Evolutionary conservation across 257 asterid species (phyloP).

Genomic region (Fraxinus quadrangulata): DNA sequence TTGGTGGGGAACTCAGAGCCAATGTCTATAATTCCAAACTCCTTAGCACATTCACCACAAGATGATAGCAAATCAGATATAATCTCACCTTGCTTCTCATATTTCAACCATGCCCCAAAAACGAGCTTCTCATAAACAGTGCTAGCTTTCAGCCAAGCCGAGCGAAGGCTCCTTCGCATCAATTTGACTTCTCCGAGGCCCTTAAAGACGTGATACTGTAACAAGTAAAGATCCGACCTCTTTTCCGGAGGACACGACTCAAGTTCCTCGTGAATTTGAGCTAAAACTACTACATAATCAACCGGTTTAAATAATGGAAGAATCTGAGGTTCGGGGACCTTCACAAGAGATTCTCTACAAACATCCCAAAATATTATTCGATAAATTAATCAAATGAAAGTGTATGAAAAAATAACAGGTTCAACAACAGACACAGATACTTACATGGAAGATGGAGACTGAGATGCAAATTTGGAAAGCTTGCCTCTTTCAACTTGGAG

Average conservation of each 20-base stretch:
- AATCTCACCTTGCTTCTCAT: constrained; percentile 85
- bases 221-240: constrained; percentile 68
- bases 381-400: constrained; percentile 17
- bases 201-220: constrained; percentile 92
- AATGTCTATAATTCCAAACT: constrained; percentile 67
- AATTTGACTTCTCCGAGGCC: constrained; percentile 90
- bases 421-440: constrained; percentile 20
- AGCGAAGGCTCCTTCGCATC: constrained; percentile 90
- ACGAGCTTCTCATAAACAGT: constrained; percentile 76
- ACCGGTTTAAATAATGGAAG: constrained; percentile 87
- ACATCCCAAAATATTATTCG: constrained; percentile 24
- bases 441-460: constrained; percentile 80
- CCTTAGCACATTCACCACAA: constrained; percentile 81
- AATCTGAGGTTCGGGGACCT: constrained; percentile 87
- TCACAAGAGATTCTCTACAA: constrained; percentile 88
- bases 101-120: constrained; percentile 93
- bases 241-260: constrained; percentile 71
- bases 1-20: constrained; percentile 64
- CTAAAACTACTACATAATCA: constrained; percentile 87
- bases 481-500: constrained; percentile 99
- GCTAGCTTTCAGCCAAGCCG: constrained; percentile 80
- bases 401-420: neutral
- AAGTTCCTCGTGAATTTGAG: constrained; percentile 93
- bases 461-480: constrained; percentile 61
- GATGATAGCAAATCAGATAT: constrained; percentile 71